These are phyloP conservation scores for Pterocarpus santalinus DNA, from an alignment of 306 rosid genomes.

Conservation along the genomic window DNA sequence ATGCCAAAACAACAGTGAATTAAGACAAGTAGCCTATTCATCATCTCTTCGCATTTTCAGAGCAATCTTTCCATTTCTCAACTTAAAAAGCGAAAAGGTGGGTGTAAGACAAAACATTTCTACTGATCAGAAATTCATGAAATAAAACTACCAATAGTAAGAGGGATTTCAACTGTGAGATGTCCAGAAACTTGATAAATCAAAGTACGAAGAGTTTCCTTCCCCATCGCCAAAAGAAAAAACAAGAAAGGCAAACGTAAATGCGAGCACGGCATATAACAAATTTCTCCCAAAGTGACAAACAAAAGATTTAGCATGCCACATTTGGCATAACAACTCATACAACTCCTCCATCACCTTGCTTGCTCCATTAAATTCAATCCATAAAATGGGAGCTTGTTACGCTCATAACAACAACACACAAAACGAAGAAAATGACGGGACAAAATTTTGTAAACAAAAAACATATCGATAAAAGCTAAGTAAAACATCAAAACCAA, in stretches of 20 bases:
- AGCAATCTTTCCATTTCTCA: slow-evolving; percentile 1
- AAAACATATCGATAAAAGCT: not conserved
- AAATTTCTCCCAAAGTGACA: not conserved
- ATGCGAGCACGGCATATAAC: not conserved
- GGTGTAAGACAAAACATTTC: not conserved
- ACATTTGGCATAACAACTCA: not conserved
- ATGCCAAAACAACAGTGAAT: slow-evolving; percentile 1
- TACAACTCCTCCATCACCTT: slow-evolving; percentile 12
- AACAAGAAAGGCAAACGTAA: not conserved
- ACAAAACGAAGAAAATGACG: not conserved
- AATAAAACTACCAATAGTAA: not conserved
- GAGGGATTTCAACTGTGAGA: not conserved
- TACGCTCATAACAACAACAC: not conserved
- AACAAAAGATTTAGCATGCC: not conserved
- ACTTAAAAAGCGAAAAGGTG: slow-evolving; percentile 19
- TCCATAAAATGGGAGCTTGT: not conserved
- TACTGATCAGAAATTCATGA: not conserved
- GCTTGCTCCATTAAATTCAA: not conserved
- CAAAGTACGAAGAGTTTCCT: too few species aligned
- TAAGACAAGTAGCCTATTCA: not conserved
- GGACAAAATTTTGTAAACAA: not conserved
- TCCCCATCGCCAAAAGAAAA: too few species aligned
- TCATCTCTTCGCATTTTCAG: not conserved
- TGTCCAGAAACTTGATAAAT: not conserved
- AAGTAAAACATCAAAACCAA: not conserved